Base-by-base conservation (phyloP, 306 rosid genomes). In the Comarum palustre region DNA sequence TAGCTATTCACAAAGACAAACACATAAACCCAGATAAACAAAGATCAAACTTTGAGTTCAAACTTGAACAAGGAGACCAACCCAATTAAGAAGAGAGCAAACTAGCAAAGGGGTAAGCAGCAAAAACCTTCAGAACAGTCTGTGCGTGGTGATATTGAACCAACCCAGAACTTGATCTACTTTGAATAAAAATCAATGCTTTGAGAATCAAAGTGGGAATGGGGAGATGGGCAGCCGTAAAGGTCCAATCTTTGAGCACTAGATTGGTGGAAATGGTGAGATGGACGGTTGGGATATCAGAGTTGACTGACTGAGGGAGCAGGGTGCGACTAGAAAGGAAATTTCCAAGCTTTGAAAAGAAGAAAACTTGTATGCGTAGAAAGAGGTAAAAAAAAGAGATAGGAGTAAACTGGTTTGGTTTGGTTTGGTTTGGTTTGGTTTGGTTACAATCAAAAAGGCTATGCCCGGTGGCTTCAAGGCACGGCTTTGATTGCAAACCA, bases 111-210 rank as follows among this genome's bases (percentile, higher is more conserved):
- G 77, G 68, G 73, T 20, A 82, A 73, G 82, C 8, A 63, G 71
- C 58, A 72, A 82, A 71, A 92, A 85, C 90, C 83, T 77, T 76
- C 77, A 70, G 41, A 68, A 15, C 59, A 81, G 55, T 48, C 75
- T 20, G 39, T 55, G 39, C 76, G 69, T 59, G 69, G 42, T 78
- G 80, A 57, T 87, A 73, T 69, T 79, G 84, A 78, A 76, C 73
- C 54, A 72, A 12, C 71, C 76, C 77, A 81, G 69, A 77, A 77
- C 87, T 76, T 60, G 66, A 79, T 66, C 42, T 22, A 57, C 65
- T 47, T 54, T 64, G 62, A 78, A 29, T 42, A 58, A 32, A 76
- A 78, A 76, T 32, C 69, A 61, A 72, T 71, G 11, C 61, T 15
- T 8, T 54, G 25, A 82, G 76, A 75, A 69, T 19, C 31, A n/a